Base-by-base conservation (phyloP, 2,329 filamentous ascomycete genomes). In the Dothideomycetidae sp. region DNA sequence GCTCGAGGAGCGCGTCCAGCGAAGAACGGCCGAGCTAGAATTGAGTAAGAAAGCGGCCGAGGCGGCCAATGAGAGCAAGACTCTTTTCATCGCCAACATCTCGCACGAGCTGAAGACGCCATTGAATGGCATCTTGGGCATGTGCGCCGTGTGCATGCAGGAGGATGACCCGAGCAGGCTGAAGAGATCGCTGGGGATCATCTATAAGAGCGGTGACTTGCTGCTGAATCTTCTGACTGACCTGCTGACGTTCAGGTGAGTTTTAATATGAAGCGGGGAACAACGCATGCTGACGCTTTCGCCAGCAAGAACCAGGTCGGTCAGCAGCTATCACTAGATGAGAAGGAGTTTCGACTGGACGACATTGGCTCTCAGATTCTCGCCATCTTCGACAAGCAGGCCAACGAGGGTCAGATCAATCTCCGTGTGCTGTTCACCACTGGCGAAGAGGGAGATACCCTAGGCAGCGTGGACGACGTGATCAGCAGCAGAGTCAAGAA, bases 31-130 rank as follows among this genome's bases (percentile, higher is more conserved):
- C 23, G 81, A 94, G 56, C 66, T 94, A 1, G 83, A 93, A 52
- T 73, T 83, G 43, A 92, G 80, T 61, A 93, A 93, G 56, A 82
- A 84, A 59, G 83, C 84, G 1, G 86, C 86, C 1, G 86, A 93
- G 57, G 81, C 82, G n/a, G 86, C 86, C 3, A 94, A 93, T 50
- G 82, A 93, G 59, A 92, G 83, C 66, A 98, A 98, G 62, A 96
- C 90, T 0, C 67, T 96, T 7, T 96, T 96, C 62, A 92, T 98
- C 45, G 90, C 90, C 12, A 96, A 96, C 50, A 93, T 96, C 35
- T 76, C 71, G 2, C 75, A 80, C 47, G 75, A 96, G 56, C 67
- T 98, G 23, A 92, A 93, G 54, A 98, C 90, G 1, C 90, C 90
- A 0, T 68, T 96, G 41, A 96, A 96, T 52, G 90, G 88, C 10